Evolutionary conservation across 2,329 filamentous ascomycete species (phyloP).

Genomic region (Epicoccum nigrum): DNA sequence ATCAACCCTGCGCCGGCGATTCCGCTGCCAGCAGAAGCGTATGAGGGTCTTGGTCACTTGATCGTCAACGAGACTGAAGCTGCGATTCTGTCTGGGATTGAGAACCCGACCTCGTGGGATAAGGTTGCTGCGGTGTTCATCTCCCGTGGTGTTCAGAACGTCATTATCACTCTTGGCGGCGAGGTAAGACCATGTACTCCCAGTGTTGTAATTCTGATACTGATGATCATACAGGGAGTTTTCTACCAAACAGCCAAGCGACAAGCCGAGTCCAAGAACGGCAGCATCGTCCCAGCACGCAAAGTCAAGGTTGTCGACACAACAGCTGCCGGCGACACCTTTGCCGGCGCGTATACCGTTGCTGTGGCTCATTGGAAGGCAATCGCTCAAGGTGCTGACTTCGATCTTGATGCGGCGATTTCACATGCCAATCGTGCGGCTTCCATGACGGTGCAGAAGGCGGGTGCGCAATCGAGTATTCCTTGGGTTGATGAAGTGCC

Average conservation of each 20-base stretch:
- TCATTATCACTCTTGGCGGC: slow-evolving; percentile 83
- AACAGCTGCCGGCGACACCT: slow-evolving; percentile 92
- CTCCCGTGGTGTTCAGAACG: slow-evolving; percentile 70
- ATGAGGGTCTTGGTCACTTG: slow-evolving; percentile 73
- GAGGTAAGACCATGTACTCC: slow-evolving; percentile 58
- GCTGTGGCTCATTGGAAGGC: slow-evolving; percentile 63
- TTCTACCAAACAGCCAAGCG: slow-evolving; percentile 54
- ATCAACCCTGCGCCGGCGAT: slow-evolving; percentile 83
- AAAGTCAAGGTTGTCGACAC: slow-evolving; percentile 86
- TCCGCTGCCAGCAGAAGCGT: slow-evolving; percentile 69
- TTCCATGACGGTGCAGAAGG: slow-evolving; percentile 68
- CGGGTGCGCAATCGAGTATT: slow-evolving; percentile 70
- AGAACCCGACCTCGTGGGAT: slow-evolving; percentile 41
- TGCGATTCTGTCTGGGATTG: slow-evolving; percentile 68
- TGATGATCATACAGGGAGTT: slow-evolving; percentile 42
- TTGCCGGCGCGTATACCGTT: slow-evolving; percentile 86
- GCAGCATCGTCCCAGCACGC: slow-evolving; percentile 62
- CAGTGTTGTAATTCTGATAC: slow-evolving; percentile 3
- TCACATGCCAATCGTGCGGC: slow-evolving; percentile 67
- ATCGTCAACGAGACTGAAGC: slow-evolving; percentile 93
- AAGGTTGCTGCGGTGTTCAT: slow-evolving; percentile 62
- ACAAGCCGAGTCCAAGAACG: slow-evolving; percentile 53
- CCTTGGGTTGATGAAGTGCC: slow-evolving; percentile 66
- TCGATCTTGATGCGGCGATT: slow-evolving; percentile 64
- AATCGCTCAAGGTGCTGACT: slow-evolving; percentile 49